Evolutionary conservation across 768 basidiomycete genomes (phyloP).

Genomic region (Pulveroboletus sp.): DNA sequence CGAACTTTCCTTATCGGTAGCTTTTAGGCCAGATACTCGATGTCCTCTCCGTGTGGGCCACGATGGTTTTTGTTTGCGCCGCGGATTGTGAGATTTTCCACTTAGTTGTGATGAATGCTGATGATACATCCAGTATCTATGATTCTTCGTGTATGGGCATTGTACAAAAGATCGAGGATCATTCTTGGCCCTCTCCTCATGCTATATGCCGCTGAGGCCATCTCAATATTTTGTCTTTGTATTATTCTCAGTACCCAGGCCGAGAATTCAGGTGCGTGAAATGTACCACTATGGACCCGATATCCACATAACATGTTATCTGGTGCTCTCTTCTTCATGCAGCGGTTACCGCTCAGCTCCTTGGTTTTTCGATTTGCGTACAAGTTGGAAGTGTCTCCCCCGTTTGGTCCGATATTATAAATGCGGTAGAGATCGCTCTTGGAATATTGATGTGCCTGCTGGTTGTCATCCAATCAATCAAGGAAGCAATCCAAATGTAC

Average conservation of each 20-base stretch:
- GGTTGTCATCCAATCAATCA: too few species aligned
- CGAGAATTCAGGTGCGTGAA: background rate
- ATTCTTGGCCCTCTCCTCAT: too few species aligned
- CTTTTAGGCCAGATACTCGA: background rate
- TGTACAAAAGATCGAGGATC: background rate
- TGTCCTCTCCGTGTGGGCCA: background rate
- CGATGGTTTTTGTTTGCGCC: background rate
- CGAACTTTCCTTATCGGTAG: background rate
- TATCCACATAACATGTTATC: background rate
- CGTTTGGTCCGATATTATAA: background rate
- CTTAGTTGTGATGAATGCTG: background rate
- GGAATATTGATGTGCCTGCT: too few species aligned
- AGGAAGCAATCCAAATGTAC: too few species aligned
- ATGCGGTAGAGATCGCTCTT: background rate
- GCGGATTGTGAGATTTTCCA: background rate
- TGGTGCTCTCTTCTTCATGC: background rate
- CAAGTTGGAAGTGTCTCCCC: background rate
- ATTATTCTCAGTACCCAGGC: background rate
- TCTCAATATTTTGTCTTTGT: background rate
- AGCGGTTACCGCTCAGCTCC: background rate
- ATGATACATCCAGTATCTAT: background rate
- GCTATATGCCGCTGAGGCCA: background rate
- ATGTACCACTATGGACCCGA: background rate
- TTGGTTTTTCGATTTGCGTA: background rate
- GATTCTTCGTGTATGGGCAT: background rate